phyloP scores from a whole-genome alignment of 192 early-diverging fungal genomes.

The Lobosporangium transversale region DNA sequence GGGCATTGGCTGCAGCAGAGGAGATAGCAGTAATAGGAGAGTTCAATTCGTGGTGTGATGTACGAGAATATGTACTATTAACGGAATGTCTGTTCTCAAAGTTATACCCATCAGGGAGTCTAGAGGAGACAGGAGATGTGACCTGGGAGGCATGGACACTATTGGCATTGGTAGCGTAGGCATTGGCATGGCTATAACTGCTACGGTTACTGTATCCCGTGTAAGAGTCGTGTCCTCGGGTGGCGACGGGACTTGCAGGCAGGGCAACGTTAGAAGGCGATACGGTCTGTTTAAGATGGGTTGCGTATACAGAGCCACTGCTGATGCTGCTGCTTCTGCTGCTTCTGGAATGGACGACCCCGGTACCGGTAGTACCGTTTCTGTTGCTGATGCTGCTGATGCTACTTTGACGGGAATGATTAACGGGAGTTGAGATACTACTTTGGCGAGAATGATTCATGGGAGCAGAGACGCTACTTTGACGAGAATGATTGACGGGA shows the following conservation, averaged over 20 bases:
- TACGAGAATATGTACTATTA: no score
- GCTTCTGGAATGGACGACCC: neutral
- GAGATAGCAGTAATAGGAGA: no score
- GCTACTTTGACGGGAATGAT: no score
- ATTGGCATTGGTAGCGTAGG: neutral
- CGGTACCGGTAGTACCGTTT: no score
- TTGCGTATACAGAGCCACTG: neutral
- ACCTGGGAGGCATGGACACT: neutral
- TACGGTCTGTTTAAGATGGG: constrained; percentile 15
- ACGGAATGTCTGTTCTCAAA: neutral
- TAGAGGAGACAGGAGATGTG: constrained; percentile 2
- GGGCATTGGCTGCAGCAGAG: neutral
- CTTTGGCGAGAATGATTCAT: no score
- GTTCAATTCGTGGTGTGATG: no score
- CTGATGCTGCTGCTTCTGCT: neutral
- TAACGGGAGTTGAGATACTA: no score
- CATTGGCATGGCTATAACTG: no score
- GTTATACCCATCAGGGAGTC: neutral
- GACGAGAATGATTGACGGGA: no score
- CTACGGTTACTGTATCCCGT: neutral
- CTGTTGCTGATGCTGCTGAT: no score
- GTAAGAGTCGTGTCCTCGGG: constrained; percentile 19
- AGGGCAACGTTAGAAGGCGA: constrained; percentile 14
- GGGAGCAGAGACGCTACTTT: no score
- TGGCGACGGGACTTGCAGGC: constrained; percentile 34